phyloP scores from a whole-genome alignment of 179 eudicot species.

The Silene coronaria region DNA sequence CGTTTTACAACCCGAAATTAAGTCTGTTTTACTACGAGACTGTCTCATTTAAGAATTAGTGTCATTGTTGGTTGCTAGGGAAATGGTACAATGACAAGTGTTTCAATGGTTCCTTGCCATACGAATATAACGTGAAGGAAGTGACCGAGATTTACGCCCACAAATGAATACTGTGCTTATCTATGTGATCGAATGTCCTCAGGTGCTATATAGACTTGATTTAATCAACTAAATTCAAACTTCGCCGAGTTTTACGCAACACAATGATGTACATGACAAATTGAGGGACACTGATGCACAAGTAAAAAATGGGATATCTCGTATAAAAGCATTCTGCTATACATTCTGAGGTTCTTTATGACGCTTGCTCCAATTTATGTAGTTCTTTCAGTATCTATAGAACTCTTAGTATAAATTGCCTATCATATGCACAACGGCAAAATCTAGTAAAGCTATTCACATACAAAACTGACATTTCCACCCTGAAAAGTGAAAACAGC shows the following conservation, averaged over 20 bases:
- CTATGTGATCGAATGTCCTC: too few species aligned
- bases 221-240: too few species aligned
- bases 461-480: background rate
- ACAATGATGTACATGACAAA: background rate
- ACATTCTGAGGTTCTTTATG: background rate
- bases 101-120: too few species aligned
- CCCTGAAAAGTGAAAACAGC: background rate
- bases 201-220: too few species aligned
- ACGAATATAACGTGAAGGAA: too few species aligned
- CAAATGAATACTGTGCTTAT: too few species aligned
- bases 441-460: conserved; percentile 1
- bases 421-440: background rate
- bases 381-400: background rate
- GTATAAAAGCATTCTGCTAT: background rate
- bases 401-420: background rate
- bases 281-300: background rate
- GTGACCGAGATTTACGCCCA: too few species aligned
- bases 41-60: too few species aligned
- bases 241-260: background rate
- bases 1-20: too few species aligned
- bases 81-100: too few species aligned
- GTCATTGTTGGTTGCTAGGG: too few species aligned
- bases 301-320: background rate
- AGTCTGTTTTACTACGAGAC: too few species aligned
- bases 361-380: background rate